phyloP scores from a whole-genome alignment of 2,329 filamentous ascomycete species.

The Trichoderma guizhouense region DNA sequence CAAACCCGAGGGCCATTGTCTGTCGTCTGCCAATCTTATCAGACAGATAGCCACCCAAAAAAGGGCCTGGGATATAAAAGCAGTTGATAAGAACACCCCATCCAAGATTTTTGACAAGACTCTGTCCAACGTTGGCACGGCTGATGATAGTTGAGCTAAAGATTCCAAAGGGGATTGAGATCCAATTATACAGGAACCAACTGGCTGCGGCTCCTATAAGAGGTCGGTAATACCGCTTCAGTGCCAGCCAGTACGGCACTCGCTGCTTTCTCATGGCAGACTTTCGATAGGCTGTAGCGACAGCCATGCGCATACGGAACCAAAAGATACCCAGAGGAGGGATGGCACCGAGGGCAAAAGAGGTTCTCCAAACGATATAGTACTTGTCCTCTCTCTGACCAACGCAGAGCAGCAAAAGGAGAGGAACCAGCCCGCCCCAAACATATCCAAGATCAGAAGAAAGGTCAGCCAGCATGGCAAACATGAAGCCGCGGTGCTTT shows the following conservation, averaged over 20 bases:
- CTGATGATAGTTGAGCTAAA: constrained; percentile 52
- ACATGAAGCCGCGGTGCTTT: constrained; percentile 51
- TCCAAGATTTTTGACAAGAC: constrained; percentile 42
- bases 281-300: constrained; percentile 47
- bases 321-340: constrained; percentile 50
- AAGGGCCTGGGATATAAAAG: constrained; percentile 47
- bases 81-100: constrained; percentile 48
- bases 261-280: constrained; percentile 44
- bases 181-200: constrained; percentile 55
- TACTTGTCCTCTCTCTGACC: constrained; percentile 41
- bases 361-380: constrained; percentile 47
- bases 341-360: constrained; percentile 48
- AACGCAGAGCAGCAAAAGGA: constrained; percentile 50
- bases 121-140: constrained; percentile 39
- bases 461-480: constrained; percentile 53
- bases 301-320: constrained; percentile 51
- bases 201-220: constrained; percentile 46
- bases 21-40: constrained; percentile 48
- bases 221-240: constrained; percentile 48
- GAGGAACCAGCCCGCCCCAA: constrained; percentile 46
- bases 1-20: constrained; percentile 50
- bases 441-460: constrained; percentile 50
- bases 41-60: constrained; percentile 46
- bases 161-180: constrained; percentile 53
- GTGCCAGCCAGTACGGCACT: constrained; percentile 44